Evolutionary conservation across 306 rosid genomes (phyloP).

Genomic region (Malus orientalis): DNA sequence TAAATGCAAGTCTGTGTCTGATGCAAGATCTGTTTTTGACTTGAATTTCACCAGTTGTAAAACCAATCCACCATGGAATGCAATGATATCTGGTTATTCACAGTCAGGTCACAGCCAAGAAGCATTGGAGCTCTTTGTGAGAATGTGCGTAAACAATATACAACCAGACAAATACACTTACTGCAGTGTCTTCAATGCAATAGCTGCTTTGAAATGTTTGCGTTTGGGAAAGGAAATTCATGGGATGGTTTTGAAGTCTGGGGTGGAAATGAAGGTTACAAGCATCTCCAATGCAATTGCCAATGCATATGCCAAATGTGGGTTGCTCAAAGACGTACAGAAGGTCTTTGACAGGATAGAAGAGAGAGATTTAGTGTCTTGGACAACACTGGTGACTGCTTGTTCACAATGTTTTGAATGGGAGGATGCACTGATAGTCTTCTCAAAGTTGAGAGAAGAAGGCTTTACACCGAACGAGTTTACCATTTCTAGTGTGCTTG

Average conservation of each 20-base stretch:
- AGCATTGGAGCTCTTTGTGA: constrained; percentile 48
- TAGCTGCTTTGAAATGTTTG: constrained; percentile 42
- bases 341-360: constrained; percentile 43
- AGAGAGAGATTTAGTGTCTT: constrained; percentile 68
- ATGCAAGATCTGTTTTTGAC: constrained; percentile 44
- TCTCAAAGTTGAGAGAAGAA: constrained; percentile 49
- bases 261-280: constrained; percentile 24
- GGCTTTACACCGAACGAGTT: constrained; percentile 56
- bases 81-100: constrained; percentile 64
- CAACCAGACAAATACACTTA: constrained; percentile 49
- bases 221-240: constrained; percentile 34
- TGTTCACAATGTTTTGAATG: constrained; percentile 54
- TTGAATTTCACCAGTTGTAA: constrained; percentile 27
- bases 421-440: constrained; percentile 52
- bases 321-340: constrained; percentile 47
- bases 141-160: constrained; percentile 41
- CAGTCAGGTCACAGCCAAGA: constrained; percentile 40
- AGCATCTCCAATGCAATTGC: constrained; percentile 53
- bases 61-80: constrained; percentile 67
- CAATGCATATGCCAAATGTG: constrained; percentile 58
- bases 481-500: constrained; percentile 56
- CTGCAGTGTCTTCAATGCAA: constrained; percentile 56
- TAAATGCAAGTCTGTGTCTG: constrained; percentile 44
- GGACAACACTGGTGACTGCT: constrained; percentile 67
- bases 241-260: constrained; percentile 43